These are phyloP conservation scores for Alternaria triticimaculans DNA, from an alignment of 2,329 filamentous ascomycete genomes.

Conservation along the genomic window DNA sequence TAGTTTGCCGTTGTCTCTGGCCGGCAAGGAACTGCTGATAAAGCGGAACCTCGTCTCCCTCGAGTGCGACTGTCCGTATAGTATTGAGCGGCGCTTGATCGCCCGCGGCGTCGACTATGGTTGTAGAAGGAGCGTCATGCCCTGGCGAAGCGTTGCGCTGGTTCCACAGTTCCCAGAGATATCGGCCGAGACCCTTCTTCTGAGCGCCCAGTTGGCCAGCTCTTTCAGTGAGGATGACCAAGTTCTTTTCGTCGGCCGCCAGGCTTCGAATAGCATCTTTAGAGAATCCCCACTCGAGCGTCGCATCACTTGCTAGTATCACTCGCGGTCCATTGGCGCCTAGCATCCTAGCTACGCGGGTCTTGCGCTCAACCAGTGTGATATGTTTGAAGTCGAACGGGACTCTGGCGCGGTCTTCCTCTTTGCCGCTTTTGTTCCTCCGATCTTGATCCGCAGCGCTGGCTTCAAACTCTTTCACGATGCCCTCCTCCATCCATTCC, in stretches of 20 bases:
- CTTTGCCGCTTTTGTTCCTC: conserved; percentile 44
- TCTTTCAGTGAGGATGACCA: conserved; percentile 86
- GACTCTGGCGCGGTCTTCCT: conserved; percentile 63
- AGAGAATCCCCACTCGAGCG: conserved; percentile 94
- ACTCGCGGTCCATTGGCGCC: conserved; percentile 66
- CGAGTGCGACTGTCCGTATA: conserved; percentile 66
- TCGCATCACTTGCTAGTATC: conserved; percentile 88
- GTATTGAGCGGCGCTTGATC: conserved; percentile 37
- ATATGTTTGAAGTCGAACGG: conserved; percentile 92
- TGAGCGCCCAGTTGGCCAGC: conserved; percentile 53
- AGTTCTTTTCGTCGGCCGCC: conserved; percentile 77
- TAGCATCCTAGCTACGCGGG: conserved; percentile 76
- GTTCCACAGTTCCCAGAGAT: conserved; percentile 70
- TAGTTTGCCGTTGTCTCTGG: conserved; percentile 84
- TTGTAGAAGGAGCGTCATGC: conserved; percentile 50
- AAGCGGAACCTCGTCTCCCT: conserved; percentile 75
- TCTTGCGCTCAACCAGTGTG: conserved; percentile 80
- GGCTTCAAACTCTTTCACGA: conserved; percentile 89
- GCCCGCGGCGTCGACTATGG: conserved; percentile 70
- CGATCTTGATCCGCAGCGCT: conserved; percentile 40
- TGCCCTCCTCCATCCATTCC: conserved; percentile 98
- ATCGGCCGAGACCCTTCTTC: conserved; percentile 65
- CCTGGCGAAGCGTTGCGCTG: conserved; percentile 29
- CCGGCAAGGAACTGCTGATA: conserved; percentile 95
- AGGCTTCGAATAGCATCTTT: conserved; percentile 77